A percentile compares a stretch with the other conserved stretches of the same genome.
Conservation (phyloP, 228 moss, liverwort and hornwort genomes). For the Sphagnum magellanicum region DNA sequence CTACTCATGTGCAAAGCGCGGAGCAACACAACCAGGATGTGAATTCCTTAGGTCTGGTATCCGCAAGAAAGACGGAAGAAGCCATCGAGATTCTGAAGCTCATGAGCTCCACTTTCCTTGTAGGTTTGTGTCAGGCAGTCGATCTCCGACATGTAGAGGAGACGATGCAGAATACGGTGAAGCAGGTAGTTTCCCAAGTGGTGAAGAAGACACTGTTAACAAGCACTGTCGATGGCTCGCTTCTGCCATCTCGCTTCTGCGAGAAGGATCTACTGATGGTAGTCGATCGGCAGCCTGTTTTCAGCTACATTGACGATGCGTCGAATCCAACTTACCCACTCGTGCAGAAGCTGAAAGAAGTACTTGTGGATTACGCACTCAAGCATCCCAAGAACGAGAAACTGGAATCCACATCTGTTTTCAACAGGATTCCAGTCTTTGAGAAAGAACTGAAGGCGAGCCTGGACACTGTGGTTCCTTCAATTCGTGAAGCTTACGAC, state of each 20-base stretch:
- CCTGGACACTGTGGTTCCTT: conserved; percentile 20
- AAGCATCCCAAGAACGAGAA: conserved; percentile 21
- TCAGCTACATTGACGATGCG: conserved; percentile 39
- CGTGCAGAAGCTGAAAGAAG: conserved; percentile 38
- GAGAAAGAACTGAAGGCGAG: conserved; percentile 31
- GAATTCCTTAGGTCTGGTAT: conserved; percentile 17
- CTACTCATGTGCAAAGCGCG: conserved; percentile 18
- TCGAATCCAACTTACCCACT: conserved; percentile 26
- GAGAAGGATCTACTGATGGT: conserved; percentile 35
- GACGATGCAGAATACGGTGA: conserved; percentile 11
- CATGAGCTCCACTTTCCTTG: conserved; percentile 41
- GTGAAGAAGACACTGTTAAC: conserved; percentile 31
- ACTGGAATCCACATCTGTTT: conserved; percentile 7
- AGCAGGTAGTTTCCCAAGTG: conserved; percentile 23
- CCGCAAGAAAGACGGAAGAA: conserved; percentile 15
- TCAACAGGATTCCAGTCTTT: conserved; percentile 22
- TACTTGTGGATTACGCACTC: conserved; percentile 37
- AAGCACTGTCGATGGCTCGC: conserved; percentile 11
- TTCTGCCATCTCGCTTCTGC: conserved; percentile 27
- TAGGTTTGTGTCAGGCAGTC: conserved; percentile 44
- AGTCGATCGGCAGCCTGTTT: conserved; percentile 32
- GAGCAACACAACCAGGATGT: no score
- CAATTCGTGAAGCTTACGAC: conserved; percentile 35
- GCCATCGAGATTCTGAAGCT: conserved; percentile 21
- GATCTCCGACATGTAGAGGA: conserved; percentile 37